phyloP scores from a whole-genome alignment of 1,284 basidiomycete species.

The Leccinum brunneo-olivaceum region DNA sequence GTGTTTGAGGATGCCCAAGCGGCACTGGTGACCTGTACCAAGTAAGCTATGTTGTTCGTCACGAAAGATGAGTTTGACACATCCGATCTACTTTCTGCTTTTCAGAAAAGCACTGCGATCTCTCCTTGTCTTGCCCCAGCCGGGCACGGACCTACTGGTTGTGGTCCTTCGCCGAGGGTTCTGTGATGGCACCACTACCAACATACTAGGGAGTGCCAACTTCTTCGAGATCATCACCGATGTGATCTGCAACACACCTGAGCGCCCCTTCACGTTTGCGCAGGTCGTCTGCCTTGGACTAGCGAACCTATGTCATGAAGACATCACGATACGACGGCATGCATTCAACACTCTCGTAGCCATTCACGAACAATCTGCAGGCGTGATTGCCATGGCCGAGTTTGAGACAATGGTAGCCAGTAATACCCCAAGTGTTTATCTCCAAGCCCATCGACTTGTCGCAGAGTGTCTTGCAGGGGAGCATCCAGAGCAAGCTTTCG shows the following conservation, averaged over 20 bases:
- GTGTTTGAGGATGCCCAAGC: conserved; percentile 57
- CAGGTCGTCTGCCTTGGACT: conserved; percentile 80
- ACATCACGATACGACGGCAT: conserved; percentile 60
- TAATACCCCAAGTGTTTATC: conserved; percentile 70
- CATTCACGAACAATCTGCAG: conserved; percentile 58
- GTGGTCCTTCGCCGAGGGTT: conserved; percentile 72
- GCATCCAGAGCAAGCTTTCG: conserved; percentile 64
- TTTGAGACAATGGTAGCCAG: conserved; percentile 78
- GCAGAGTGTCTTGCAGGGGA: conserved; percentile 77
- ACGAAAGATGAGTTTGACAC: conserved; percentile 8
- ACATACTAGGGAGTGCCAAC: conserved; percentile 37
- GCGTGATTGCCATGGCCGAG: conserved; percentile 58
- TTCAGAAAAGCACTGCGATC: conserved; percentile 73
- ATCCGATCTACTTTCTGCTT: not conserved
- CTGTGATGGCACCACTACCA: conserved; percentile 48
- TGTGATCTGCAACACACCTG: conserved; percentile 55
- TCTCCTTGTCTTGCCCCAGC: conserved; percentile 57
- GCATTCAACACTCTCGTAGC: conserved; percentile 79
- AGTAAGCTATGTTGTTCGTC: conserved; percentile 38
- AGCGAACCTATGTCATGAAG: conserved; percentile 79
- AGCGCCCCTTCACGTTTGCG: conserved; percentile 62
- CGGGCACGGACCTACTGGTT: conserved; percentile 58
- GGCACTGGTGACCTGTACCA: conserved; percentile 48
- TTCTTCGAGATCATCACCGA: conserved; percentile 78
- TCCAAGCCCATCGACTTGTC: conserved; percentile 74